Evolutionary conservation across 495 filamentous ascomycete species (phyloP), one percentile per base, ranked within the genome.

Genomic region (Podospora sp.): DNA sequence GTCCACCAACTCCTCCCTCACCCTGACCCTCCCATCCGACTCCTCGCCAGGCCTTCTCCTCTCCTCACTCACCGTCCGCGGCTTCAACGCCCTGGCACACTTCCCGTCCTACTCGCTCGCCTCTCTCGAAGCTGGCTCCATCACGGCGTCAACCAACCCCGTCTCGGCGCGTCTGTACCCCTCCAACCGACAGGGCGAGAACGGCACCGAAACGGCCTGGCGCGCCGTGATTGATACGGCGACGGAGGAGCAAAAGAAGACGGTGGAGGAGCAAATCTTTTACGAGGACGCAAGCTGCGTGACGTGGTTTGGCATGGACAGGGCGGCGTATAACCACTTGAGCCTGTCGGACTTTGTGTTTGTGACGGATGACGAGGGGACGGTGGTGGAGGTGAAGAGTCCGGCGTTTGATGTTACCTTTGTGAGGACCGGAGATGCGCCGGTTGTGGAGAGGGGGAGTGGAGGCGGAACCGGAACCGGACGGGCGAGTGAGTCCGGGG

Each of bases 31-130:
- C 33, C 72, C 65, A 0, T 73, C 81, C 3, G 82, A 85, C 59
- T 75, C 79, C 11, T 76, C 73, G 0, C 80, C 81, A 0, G 84
- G 83, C 0, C 66, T 87, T 33, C 56, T 63, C 1, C 71, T 86
- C 6, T 65, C 73, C 0, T 64, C 65, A 12, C 84, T 83, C 79
- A 63, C 76, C 9, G 78, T 76, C 46, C 75, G 81, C 50, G 75
- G 76, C 7, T 76, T 78, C 12, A 74, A 85, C 50, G 75, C 83
- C 62, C 52, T 82, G 20, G 59, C 71, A 16, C 74, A 77, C 33
- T 70, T 79, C 40, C 66, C 29, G 8, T 14, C 24, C 1, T 60
- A 61, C 65, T 25, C 6, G 22, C 3, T 36, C 33, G 21, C 29
- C 33, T 22, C 27, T 14, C 53, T 52, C 22, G 12, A 33, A 25